Base-by-base conservation (phyloP, 1,139 yeast genomes). In the Suhomyces maxii region DNA sequence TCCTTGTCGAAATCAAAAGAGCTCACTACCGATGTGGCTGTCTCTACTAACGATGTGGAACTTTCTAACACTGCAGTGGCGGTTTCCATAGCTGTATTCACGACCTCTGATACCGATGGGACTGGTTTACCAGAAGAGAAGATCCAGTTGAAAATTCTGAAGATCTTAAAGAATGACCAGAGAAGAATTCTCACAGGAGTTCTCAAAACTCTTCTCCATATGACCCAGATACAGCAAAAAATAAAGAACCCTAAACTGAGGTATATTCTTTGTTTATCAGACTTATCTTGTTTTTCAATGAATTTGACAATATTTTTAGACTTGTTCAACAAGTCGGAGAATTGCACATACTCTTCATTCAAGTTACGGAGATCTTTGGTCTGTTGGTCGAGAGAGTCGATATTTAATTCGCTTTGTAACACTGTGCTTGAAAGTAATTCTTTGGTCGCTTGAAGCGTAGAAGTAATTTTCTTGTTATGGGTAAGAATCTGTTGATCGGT, bases 231-330 rank as follows among this genome's bases (percentile, higher is more conserved):
- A 52, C 86, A 69, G 34, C 84, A 84, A 2, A 75, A 53, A 3
- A 75, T 67, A 47, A 86, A 73, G 53, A 86, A 82, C 14, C 80
- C 82, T 39, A 85, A 56, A 30, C 88, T 74, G 44, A 79, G 63
- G 53, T 82, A 80, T 58, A 86, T 84, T 46, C 81, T 68, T 41
- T 78, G 69, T 43, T 86, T 73, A 56, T 86, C 93, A 51, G 76
- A 67, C 46, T 75, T 71, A 56, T 86, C 89, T 42, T 88, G 87
- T 56, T 81, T 81, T 56, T 85, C 89, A 45, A 86, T 80, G 48
- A 83, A 77, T 52, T 74, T 72, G 37, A 86, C 87, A 39, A 86
- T 74, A 37, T 75, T 73, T 45, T 71, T 74, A 0, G 88, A 81
- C 39, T 77, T 80, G 44, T 70, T 67, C 44, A 86, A 68, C 43